Evolutionary conservation across 768 basidiomycete genomes (phyloP).

Genomic region (Phlegmacium glaucopus): DNA sequence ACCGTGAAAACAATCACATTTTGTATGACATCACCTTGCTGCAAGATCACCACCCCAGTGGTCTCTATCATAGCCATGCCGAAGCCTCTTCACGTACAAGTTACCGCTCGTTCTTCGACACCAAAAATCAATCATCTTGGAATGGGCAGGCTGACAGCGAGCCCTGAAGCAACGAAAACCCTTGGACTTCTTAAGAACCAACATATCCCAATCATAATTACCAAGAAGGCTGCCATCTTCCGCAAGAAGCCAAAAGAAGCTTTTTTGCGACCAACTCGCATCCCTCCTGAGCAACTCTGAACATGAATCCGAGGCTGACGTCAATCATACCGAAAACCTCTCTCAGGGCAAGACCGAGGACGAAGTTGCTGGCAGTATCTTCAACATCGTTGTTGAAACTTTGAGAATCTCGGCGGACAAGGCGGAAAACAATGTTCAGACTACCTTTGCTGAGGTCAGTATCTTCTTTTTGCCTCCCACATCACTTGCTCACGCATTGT

Average conservation of each 20-base stretch:
- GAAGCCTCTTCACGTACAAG: too few species aligned
- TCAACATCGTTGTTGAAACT: constrained; percentile 20
- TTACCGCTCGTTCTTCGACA: too few species aligned
- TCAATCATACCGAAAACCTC: constrained; percentile 1
- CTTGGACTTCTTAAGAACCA: too few species aligned
- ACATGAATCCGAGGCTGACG: constrained; percentile 6
- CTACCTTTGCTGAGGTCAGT: constrained; percentile 30
- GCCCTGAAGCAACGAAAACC: too few species aligned
- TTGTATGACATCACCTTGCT: too few species aligned
- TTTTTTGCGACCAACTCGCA: constrained; percentile 22
- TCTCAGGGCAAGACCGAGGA: constrained; percentile 16
- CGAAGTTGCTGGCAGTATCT: constrained; percentile 17
- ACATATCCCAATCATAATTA: constrained; percentile 28
- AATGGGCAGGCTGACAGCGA: too few species aligned
- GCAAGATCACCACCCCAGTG: too few species aligned
- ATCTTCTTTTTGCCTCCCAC: background rate
- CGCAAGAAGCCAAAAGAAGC: constrained; percentile 28
- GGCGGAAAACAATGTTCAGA: constrained; percentile 22
- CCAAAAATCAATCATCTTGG: too few species aligned
- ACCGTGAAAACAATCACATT: too few species aligned
- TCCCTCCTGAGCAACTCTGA: constrained; percentile 16
- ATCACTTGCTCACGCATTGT: background rate
- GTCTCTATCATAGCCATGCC: too few species aligned
- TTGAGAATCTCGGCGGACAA: constrained; percentile 20
- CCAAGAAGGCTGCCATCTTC: constrained; percentile 30